Evolutionary conservation across 305 asterid genomes (phyloP).

Genomic region (Ruellia speciosa): DNA sequence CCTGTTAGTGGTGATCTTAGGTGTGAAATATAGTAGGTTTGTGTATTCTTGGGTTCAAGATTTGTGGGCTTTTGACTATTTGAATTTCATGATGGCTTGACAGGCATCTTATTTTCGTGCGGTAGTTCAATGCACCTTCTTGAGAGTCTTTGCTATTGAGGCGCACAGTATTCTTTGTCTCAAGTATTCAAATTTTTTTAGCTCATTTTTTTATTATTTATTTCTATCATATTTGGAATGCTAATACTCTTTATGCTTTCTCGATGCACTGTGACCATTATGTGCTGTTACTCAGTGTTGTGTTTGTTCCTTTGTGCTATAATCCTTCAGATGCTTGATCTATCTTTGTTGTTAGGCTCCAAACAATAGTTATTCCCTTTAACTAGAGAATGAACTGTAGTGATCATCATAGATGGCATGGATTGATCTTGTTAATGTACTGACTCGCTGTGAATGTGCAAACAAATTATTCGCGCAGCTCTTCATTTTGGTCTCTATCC

Average conservation of each 20-base stretch:
- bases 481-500: neutral
- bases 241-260: too few species aligned
- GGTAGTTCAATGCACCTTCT: neutral
- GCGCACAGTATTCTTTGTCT: too few species aligned
- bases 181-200: too few species aligned
- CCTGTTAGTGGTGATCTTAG: too few species aligned
- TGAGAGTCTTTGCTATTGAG: neutral
- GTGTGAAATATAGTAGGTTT: too few species aligned
- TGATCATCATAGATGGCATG: neutral
- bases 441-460: neutral
- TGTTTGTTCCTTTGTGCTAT: neutral
- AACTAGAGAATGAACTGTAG: neutral
- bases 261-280: neutral
- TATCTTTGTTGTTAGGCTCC: slow-evolving; percentile 4
- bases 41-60: too few species aligned
- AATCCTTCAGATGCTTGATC: neutral
- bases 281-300: neutral
- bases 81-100: too few species aligned
- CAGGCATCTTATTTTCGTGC: too few species aligned
- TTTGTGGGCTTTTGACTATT: too few species aligned
- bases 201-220: too few species aligned
- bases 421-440: neutral
- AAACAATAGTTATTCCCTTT: neutral
- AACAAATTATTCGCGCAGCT: slow-evolving; percentile 1
- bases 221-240: too few species aligned